Evolutionary conservation across 352 stramenopile genomes (phyloP).

Genomic region (Phytopythium cucurbitacearum): DNA sequence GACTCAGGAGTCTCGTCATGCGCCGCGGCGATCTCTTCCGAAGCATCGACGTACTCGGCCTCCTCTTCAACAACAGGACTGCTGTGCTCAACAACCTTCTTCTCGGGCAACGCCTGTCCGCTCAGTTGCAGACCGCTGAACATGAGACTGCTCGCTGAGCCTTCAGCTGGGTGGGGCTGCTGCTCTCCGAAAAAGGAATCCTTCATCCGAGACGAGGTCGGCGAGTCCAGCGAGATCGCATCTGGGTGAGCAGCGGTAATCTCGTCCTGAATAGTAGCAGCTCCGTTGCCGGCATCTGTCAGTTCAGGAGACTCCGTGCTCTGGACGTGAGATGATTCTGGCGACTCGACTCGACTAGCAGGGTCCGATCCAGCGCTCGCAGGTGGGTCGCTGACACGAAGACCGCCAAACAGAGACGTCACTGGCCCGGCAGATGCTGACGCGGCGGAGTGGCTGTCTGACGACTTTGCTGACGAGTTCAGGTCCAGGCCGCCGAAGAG

Average conservation of each 20-base stretch:
- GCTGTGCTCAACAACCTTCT: constrained; percentile 3
- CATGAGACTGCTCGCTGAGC: constrained; percentile 18
- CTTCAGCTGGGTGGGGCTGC: constrained; percentile 10
- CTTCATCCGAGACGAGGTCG: constrained; percentile 37
- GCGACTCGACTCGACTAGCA: constrained; percentile 1
- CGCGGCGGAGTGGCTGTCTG: constrained; percentile 6
- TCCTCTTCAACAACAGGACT: constrained; percentile 1
- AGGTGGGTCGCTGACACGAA: constrained; percentile 26
- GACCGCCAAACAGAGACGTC: constrained; percentile 30
- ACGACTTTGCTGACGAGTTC: constrained; percentile 11
- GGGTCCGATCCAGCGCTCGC: constrained; percentile 6
- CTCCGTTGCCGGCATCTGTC: no score
- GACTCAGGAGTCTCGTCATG: not conserved
- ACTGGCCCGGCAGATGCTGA: not conserved
- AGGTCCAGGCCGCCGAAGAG: constrained; percentile 14
- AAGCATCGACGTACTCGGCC: not conserved
- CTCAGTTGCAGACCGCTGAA: constrained; percentile 47
- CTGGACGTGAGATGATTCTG: no score
- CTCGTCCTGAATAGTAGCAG: no score
- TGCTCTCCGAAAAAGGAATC: constrained; percentile 48
- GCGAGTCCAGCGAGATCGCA: constrained; percentile 11
- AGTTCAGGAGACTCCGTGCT: no score
- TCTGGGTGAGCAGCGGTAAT: no score
- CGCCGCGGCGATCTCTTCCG: not conserved
- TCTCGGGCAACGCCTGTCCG: constrained; percentile 4